Conservation (phyloP, 257 asterid genomes). For the Ilex asprella region DNA sequence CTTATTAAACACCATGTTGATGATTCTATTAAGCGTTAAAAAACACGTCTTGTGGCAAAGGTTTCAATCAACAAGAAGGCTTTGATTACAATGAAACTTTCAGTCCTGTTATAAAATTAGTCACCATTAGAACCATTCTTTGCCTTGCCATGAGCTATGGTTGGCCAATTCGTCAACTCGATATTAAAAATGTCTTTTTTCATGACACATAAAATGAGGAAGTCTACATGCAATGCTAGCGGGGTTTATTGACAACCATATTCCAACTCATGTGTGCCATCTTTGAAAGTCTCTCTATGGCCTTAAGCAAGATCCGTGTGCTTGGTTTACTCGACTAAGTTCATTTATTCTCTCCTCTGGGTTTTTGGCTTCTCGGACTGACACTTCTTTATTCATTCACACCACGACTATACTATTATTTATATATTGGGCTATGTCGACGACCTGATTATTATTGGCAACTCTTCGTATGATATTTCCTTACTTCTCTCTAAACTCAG, state of each 20-base stretch:
- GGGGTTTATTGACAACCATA: background rate
- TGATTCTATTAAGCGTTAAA: too few relatives aligned
- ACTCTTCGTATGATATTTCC: background rate
- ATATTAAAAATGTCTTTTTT: background rate
- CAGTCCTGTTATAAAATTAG: background rate
- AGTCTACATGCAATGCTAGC: background rate
- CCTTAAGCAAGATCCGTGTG: background rate
- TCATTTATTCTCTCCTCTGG: background rate
- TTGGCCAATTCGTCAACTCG: background rate
- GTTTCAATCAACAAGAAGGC: too few relatives aligned
- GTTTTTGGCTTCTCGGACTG: background rate
- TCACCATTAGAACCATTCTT: background rate
- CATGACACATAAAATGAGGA: background rate
- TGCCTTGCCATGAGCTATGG: background rate
- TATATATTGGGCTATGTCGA: too few relatives aligned
- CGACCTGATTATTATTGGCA: background rate
- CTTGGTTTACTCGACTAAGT: background rate
- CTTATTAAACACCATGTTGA: too few relatives aligned
- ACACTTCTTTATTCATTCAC: background rate
- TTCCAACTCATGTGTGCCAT: background rate
- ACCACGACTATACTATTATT: too few relatives aligned
- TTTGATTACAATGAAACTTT: background rate
- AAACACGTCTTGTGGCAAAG: too few relatives aligned
- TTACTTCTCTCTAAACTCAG: background rate
- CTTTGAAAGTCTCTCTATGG: background rate